These are phyloP conservation scores for Fusarium concolor DNA, from an alignment of 2,329 filamentous ascomycete species.

Conservation along the genomic window DNA sequence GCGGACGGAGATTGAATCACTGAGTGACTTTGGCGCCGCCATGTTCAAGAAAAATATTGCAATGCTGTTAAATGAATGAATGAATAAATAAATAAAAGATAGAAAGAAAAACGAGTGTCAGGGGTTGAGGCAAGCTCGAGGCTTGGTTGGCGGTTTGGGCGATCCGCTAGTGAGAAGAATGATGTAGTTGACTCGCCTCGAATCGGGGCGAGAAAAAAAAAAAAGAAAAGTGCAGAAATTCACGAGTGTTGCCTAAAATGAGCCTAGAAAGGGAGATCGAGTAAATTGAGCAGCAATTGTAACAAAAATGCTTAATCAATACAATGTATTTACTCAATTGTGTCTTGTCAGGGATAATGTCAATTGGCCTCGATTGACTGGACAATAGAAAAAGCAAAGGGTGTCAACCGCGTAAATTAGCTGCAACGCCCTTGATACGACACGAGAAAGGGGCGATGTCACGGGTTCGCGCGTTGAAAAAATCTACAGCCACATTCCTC, in stretches of 20 bases:
- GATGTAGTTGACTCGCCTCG: conserved; percentile 42
- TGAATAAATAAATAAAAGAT: neutral
- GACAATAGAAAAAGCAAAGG: conserved; percentile 5
- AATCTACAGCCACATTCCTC: conserved; percentile 3
- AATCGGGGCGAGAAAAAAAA: conserved; percentile 16
- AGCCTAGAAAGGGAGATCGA: neutral
- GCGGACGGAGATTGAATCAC: conserved; percentile 45
- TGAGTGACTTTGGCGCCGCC: conserved; percentile 48
- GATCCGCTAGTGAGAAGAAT: conserved; percentile 36
- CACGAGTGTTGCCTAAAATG: neutral
- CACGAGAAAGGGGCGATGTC: conserved; percentile 53
- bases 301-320: neutral
- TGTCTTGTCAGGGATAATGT: conserved; percentile 17
- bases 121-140: conserved; percentile 8
- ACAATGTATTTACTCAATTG: conserved; percentile 3
- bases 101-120: neutral
- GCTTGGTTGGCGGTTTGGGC: conserved; percentile 11
- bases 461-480: conserved; percentile 40
- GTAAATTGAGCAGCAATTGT: neutral
- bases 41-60: conserved; percentile 35
- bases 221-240: conserved; percentile 16
- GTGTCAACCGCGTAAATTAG: conserved; percentile 34
- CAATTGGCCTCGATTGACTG: neutral
- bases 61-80: too few species aligned
- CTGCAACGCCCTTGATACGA: conserved; percentile 19